Evolutionary conservation across 305 asterid species (phyloP).

Genomic region (Petunia hybrid): DNA sequence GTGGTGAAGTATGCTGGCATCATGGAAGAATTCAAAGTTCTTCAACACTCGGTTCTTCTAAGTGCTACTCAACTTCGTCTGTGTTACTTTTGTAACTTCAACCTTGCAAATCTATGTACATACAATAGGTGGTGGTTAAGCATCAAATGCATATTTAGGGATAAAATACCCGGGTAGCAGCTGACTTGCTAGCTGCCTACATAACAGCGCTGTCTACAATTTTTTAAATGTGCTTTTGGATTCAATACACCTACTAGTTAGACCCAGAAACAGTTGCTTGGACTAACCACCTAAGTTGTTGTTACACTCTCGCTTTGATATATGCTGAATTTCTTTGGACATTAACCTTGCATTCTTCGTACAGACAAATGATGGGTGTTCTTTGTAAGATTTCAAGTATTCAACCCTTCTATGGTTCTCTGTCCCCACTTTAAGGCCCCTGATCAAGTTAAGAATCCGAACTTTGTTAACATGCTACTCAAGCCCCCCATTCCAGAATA

Average conservation of each 20-base stretch:
- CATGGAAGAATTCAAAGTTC: not conserved
- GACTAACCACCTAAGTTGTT: not conserved
- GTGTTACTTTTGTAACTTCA: conserved; percentile 12
- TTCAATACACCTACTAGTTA: not conserved
- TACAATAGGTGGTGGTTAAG: conserved; percentile 1
- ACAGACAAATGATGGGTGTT: not conserved
- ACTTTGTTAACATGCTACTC: too few species aligned
- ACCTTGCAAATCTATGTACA: not conserved
- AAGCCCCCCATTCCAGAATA: too few species aligned
- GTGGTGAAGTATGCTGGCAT: not conserved
- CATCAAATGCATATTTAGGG: not conserved
- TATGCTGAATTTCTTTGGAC: not conserved
- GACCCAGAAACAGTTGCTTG: not conserved
- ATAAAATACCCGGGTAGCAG: not conserved
- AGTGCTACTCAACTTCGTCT: not conserved
- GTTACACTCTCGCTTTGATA: not conserved
- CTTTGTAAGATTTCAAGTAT: not conserved
- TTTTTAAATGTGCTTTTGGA: not conserved
- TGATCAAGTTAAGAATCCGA: too few species aligned
- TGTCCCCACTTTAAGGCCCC: too few species aligned
- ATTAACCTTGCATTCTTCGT: not conserved
- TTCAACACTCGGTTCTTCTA: not conserved
- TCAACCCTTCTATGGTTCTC: too few species aligned
- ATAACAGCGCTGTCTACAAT: not conserved
- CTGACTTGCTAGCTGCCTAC: not conserved